These are phyloP conservation scores for Penicillium steckii DNA, from an alignment of 495 filamentous ascomycete species.

Conservation along the genomic window DNA sequence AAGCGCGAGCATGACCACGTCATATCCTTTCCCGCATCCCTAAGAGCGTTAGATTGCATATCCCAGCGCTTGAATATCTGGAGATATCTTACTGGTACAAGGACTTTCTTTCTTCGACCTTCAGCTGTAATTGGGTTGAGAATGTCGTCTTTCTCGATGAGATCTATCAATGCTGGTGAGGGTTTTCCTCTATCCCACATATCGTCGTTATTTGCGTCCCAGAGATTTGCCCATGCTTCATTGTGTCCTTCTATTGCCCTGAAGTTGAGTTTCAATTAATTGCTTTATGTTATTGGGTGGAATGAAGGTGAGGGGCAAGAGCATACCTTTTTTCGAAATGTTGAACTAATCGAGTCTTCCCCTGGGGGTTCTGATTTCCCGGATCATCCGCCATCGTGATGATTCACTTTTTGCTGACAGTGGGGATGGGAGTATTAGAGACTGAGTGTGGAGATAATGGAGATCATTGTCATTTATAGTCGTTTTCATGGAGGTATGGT, in stretches of 20 bases:
- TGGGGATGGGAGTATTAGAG: too few relatives aligned
- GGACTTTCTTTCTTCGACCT: conserved; percentile 30
- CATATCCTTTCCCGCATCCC: conserved; percentile 34
- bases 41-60: neutral
- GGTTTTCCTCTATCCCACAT: conserved; percentile 45
- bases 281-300: too few relatives aligned
- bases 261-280: neutral
- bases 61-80: too few relatives aligned
- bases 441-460: too few relatives aligned
- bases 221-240: conserved; percentile 32
- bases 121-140: conserved; percentile 14
- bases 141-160: conserved; percentile 33
- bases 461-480: too few relatives aligned
- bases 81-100: conserved; percentile 32
- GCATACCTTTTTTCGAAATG: neutral
- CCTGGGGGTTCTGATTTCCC: neutral
- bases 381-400: neutral
- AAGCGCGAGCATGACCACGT: conserved; percentile 30
- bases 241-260: too few relatives aligned
- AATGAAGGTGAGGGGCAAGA: too few relatives aligned
- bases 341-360: neutral
- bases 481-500: too few relatives aligned
- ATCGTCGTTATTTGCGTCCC: conserved; percentile 33
- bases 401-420: too few relatives aligned
- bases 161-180: conserved; percentile 42